Percentiles rank a stretch among this genome's conserved stretches.
phyloP scores from a whole-genome alignment of 495 filamentous ascomycete genomes.

The Penicillium crystallinum region DNA sequence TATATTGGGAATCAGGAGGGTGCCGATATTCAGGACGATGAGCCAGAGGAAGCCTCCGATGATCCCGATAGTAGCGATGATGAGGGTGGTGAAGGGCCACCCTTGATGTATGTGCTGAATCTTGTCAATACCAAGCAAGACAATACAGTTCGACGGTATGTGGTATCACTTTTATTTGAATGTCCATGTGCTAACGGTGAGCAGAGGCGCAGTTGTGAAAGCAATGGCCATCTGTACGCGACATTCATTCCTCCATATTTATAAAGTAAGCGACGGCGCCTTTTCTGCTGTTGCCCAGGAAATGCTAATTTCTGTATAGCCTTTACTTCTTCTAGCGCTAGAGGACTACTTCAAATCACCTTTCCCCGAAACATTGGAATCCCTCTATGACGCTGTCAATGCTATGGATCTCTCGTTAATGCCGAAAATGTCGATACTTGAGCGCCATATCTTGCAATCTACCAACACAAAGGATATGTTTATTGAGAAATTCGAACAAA shows the following conservation, averaged over 20 bases:
- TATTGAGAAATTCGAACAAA: slow-evolving; percentile 92
- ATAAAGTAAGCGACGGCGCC: slow-evolving; percentile 65
- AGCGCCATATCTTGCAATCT: slow-evolving; percentile 79
- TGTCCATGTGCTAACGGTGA: not conserved
- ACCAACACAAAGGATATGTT: slow-evolving; percentile 96
- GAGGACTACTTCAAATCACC: slow-evolving; percentile 97
- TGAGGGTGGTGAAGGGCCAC: slow-evolving; percentile 66
- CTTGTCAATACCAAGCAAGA: slow-evolving; percentile 98
- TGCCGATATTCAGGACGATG: slow-evolving; percentile 42
- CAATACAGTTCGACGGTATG: slow-evolving; percentile 73
- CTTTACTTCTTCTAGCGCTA: slow-evolving; percentile 85
- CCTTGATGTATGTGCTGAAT: slow-evolving; percentile 96
- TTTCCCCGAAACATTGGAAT: slow-evolving; percentile 79
- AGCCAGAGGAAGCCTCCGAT: slow-evolving; percentile 41
- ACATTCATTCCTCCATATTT: slow-evolving; percentile 98
- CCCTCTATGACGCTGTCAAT: slow-evolving; percentile 89
- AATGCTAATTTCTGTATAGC: slow-evolving; percentile 47
- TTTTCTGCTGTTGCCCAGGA: not conserved
- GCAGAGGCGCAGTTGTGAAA: slow-evolving; percentile 88
- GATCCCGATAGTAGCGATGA: slow-evolving; percentile 52
- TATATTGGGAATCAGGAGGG: slow-evolving; percentile 49
- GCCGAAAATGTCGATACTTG: slow-evolving; percentile 77
- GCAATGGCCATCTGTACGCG: slow-evolving; percentile 99
- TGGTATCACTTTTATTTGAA: not conserved
- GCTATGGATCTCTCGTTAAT: slow-evolving; percentile 94